These are phyloP conservation scores for Ophiocordyceps camponoti-leonardi DNA, from an alignment of 2,329 filamentous ascomycete genomes.

Conservation along the genomic window DNA sequence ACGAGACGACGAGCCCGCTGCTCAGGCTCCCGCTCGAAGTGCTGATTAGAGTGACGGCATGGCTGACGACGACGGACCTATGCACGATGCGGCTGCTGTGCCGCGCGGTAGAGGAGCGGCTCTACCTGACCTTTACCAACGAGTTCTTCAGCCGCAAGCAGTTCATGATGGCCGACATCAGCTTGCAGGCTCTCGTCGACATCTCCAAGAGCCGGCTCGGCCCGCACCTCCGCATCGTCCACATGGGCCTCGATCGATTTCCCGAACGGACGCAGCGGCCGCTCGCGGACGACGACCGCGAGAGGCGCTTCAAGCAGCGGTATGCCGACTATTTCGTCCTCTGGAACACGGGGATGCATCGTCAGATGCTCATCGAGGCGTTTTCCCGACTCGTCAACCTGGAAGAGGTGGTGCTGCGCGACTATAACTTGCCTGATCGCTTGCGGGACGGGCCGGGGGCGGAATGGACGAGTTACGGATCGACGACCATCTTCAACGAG, in stretches of 20 bases:
- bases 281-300: constrained; percentile 2
- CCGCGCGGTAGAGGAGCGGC: constrained; percentile 31
- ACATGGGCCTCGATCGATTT: constrained; percentile 13
- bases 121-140: constrained; percentile 37
- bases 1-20: constrained; percentile 5
- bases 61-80: constrained; percentile 38
- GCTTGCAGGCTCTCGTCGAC: constrained; percentile 34
- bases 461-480: constrained; percentile 39
- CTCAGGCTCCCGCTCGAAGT: constrained; percentile 38
- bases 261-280: constrained; percentile 2
- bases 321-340: constrained; percentile 12
- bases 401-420: constrained; percentile 37
- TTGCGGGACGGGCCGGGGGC: constrained; percentile 25
- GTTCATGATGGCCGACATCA: constrained; percentile 43
- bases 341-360: constrained; percentile 25
- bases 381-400: constrained; percentile 37
- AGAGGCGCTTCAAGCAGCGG: constrained; percentile 5
- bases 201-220: constrained; percentile 30
- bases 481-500: constrained; percentile 17
- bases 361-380: constrained; percentile 37
- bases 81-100: constrained; percentile 36
- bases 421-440: constrained; percentile 34
- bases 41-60: constrained; percentile 32
- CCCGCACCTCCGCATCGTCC: constrained; percentile 18
- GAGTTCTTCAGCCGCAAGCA: constrained; percentile 51